Evolutionary conservation across 192 early-diverging fungal species (phyloP).

Genomic region (Coemansia guatemalensis): DNA sequence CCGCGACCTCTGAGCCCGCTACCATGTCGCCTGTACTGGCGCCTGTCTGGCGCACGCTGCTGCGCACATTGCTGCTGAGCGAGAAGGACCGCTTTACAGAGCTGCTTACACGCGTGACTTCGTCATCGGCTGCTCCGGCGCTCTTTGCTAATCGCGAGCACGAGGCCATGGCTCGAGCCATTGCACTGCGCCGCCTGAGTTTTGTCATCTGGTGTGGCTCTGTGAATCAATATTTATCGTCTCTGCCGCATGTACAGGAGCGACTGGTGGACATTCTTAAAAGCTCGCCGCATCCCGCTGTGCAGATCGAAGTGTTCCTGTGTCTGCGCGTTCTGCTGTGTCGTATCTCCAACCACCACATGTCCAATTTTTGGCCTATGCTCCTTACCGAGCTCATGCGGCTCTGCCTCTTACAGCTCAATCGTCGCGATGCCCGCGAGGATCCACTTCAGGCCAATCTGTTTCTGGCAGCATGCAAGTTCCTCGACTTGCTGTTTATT

Average conservation of each 20-base stretch:
- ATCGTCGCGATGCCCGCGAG: slow-evolving; percentile 33
- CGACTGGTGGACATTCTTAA: slow-evolving; percentile 89
- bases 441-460: slow-evolving; percentile 66
- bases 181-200: slow-evolving; percentile 72
- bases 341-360: slow-evolving; percentile 75
- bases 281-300: slow-evolving; percentile 60
- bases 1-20: slow-evolving; percentile 10
- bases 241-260: slow-evolving; percentile 80
- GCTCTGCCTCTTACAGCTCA: slow-evolving; percentile 25
- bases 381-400: slow-evolving; percentile 82
- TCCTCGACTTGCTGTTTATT: slow-evolving; percentile 78
- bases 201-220: slow-evolving; percentile 76
- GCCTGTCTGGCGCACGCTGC: slow-evolving; percentile 66
- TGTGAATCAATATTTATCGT: slow-evolving; percentile 73
- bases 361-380: slow-evolving; percentile 91
- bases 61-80: slow-evolving; percentile 66
- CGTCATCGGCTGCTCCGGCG: slow-evolving; percentile 58
- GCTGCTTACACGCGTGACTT: slow-evolving; percentile 69
- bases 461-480: slow-evolving; percentile 84
- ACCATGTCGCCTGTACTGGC: slow-evolving; percentile 39
- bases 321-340: slow-evolving; percentile 80
- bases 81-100: slow-evolving; percentile 81
- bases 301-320: slow-evolving; percentile 82
- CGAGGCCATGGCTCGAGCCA: slow-evolving; percentile 66
- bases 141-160: slow-evolving; percentile 84